Percentiles rank a stretch among this genome's conserved stretches.
Evolutionary conservation across 768 basidiomycete species (phyloP).

Genomic region (Nevesoporus exiguus): DNA sequence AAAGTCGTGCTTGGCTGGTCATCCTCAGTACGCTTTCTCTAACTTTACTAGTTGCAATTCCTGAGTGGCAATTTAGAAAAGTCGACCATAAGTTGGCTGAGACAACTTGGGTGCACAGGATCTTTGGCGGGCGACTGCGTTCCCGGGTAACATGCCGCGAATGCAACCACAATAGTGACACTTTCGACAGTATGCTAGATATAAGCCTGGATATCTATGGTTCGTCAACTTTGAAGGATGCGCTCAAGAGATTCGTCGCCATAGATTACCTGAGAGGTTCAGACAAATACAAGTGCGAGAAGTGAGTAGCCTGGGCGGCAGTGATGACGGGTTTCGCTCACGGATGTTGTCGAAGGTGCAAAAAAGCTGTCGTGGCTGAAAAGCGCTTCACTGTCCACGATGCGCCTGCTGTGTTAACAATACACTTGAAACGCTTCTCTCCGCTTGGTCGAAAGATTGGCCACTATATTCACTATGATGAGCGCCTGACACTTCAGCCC

Average conservation of each 20-base stretch:
- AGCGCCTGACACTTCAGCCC: constrained; percentile 63
- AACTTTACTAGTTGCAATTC: neutral
- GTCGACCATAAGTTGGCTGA: constrained; percentile 67
- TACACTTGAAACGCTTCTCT: constrained; percentile 95
- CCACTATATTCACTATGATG: constrained; percentile 74
- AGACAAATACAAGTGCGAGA: constrained; percentile 99
- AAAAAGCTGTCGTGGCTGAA: constrained; percentile 83
- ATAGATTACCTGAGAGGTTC: constrained; percentile 82
- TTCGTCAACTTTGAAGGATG: constrained; percentile 59
- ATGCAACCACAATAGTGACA: constrained; percentile 89
- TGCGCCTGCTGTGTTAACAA: constrained; percentile 82
- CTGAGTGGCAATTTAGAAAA: constrained; percentile 47
- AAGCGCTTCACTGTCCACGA: constrained; percentile 88
- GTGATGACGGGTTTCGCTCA: constrained; percentile 4
- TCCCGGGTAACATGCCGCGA: constrained; percentile 84
- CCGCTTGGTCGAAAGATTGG: constrained; percentile 86
- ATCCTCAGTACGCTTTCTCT: constrained; percentile 55
- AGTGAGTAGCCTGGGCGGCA: constrained; percentile 51
- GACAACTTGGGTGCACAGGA: constrained; percentile 90
- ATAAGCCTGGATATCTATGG: constrained; percentile 86
- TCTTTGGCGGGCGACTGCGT: constrained; percentile 90
- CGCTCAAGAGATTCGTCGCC: constrained; percentile 75
- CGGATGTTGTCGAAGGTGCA: constrained; percentile 61
- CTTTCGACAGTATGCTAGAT: constrained; percentile 93
- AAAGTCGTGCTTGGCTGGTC: constrained; percentile 71